Evolutionary conservation across 176 grass and related monocot genomes (phyloP).

Genomic region (Pharus latifolius): DNA sequence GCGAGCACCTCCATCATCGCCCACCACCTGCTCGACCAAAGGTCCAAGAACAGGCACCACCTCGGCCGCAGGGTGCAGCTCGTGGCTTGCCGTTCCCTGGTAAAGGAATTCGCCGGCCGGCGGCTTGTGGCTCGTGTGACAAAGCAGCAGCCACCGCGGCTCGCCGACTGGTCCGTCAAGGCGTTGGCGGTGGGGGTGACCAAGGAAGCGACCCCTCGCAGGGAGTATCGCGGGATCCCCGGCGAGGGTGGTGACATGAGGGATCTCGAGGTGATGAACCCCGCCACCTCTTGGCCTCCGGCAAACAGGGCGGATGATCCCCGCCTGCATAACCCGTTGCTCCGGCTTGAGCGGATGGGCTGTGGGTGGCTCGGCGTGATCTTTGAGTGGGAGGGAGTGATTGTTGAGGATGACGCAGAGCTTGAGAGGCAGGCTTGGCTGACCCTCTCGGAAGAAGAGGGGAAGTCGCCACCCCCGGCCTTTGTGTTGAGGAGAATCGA

Average conservation of each 20-base stretch:
- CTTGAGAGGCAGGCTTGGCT: conserved; percentile 71
- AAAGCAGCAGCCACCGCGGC: conserved; percentile 3
- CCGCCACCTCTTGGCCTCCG: conserved; percentile 47
- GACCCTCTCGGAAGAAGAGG: conserved; percentile 55
- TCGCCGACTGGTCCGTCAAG: conserved; percentile 31
- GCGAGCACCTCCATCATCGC: conserved; percentile 68
- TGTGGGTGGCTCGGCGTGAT: conserved; percentile 89
- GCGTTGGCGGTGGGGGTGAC: conserved; percentile 47
- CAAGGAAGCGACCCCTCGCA: conserved; percentile 43
- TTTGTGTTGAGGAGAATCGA: conserved; percentile 59
- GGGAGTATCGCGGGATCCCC: conserved; percentile 40
- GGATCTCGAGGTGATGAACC: neutral
- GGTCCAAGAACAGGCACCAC: conserved; percentile 5
- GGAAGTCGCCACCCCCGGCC: conserved; percentile 51
- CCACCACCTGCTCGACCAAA: conserved; percentile 44
- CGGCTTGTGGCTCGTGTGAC: conserved; percentile 20
- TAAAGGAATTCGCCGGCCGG: conserved; percentile 29
- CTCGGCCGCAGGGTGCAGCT: conserved; percentile 19
- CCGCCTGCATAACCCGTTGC: conserved; percentile 65
- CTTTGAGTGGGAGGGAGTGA: conserved; percentile 89
- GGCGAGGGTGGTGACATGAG: conserved; percentile 32
- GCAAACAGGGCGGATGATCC: conserved; percentile 67
- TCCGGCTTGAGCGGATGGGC: conserved; percentile 73
- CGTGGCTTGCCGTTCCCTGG: conserved; percentile 30
- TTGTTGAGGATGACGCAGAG: conserved; percentile 68